phyloP scores from a whole-genome alignment of 148 eudicot species.

The Pouteria glomerata region DNA sequence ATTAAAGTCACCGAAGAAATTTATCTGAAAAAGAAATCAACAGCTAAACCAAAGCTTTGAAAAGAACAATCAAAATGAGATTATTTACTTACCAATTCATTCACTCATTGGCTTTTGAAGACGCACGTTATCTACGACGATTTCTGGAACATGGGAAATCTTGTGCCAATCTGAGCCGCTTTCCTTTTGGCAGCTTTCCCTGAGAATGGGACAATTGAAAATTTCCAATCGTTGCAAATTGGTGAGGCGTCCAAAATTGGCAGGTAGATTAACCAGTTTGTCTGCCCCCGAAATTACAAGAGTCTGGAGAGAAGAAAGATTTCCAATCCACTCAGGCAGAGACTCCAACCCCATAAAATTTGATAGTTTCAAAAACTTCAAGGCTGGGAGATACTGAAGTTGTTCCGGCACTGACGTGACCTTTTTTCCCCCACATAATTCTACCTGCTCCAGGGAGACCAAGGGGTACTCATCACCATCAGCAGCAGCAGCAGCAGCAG shows the following conservation, averaged over 20 bases:
- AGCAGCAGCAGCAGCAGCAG: not conserved
- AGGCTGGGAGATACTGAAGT: slow-evolving; percentile 4
- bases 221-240: not conserved
- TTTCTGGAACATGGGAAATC: too few relatives aligned
- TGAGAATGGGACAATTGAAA: too few relatives aligned
- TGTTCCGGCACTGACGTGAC: slow-evolving; percentile 2
- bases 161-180: not conserved
- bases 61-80: too few relatives aligned
- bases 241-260: slow-evolving; percentile 8
- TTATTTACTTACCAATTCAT: too few relatives aligned
- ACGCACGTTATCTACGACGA: too few relatives aligned
- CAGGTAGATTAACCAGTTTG: slow-evolving; percentile 1
- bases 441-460: not conserved
- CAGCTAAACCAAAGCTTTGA: too few relatives aligned
- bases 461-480: not conserved
- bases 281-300: not conserved
- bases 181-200: not conserved
- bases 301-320: not conserved
- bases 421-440: not conserved
- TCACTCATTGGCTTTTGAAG: too few relatives aligned
- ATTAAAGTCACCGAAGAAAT: too few relatives aligned
- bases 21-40: too few relatives aligned
- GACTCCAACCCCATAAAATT: not conserved
- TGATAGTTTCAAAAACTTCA: not conserved
- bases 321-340: too few relatives aligned